Evolutionary conservation across 192 early-diverging fungal species (phyloP).

Genomic region (Gonapodya prolifera): DNA sequence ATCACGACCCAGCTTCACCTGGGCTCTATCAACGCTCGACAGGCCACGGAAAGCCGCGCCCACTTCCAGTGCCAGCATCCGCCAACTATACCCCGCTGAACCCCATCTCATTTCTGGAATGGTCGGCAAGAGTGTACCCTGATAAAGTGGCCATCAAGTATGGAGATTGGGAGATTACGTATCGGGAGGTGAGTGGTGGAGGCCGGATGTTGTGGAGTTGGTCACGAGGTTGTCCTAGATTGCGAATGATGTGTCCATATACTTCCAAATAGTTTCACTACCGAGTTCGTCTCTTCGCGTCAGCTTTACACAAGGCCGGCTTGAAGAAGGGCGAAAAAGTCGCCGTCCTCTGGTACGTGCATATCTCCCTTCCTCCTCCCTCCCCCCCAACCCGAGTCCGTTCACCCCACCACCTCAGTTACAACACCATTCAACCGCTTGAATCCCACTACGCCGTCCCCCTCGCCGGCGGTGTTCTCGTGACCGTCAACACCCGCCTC

Average conservation of each 20-base stretch:
- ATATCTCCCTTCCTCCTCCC: not conserved
- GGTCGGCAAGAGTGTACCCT: constrained; percentile 32
- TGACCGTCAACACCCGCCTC: constrained; percentile 43
- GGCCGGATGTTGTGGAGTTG: too few species aligned
- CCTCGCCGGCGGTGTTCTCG: constrained; percentile 34
- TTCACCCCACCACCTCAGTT: constrained; percentile 2
- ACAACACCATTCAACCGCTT: constrained; percentile 39
- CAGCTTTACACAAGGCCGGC: constrained; percentile 18
- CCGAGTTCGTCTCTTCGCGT: constrained; percentile 28
- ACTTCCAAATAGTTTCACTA: constrained; percentile 20
- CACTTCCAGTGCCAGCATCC: not conserved
- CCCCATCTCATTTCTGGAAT: constrained; percentile 37
- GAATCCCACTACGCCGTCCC: constrained; percentile 53
- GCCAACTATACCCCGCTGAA: constrained; percentile 23
- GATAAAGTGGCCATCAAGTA: constrained; percentile 25
- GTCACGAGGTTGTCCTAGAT: too few species aligned
- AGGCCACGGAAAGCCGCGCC: not conserved
- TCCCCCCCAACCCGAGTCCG: not conserved
- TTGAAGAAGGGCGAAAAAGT: constrained; percentile 33
- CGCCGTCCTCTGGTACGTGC: constrained; percentile 20
- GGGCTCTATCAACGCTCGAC: not conserved
- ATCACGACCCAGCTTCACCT: not conserved
- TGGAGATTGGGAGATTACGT: not conserved
- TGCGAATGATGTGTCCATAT: too few species aligned
- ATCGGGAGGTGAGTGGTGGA: not conserved